Evolutionary conservation across 2,329 filamentous ascomycete species (phyloP).

Genomic region (Cordyceps fumosorosea): DNA sequence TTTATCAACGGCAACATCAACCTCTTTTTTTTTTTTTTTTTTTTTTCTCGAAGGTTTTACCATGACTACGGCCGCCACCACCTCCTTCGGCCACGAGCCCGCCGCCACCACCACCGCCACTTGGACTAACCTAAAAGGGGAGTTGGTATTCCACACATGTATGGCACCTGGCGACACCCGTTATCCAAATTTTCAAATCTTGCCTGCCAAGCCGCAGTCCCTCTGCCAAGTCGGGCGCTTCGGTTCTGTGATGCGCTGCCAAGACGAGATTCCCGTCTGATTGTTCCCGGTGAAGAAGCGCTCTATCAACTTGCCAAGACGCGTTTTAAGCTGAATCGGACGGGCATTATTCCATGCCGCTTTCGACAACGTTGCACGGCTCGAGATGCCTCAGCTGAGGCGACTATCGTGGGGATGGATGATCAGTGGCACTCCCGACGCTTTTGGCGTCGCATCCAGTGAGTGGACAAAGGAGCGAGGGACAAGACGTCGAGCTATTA

Average conservation of each 20-base stretch:
- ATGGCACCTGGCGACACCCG: neutral
- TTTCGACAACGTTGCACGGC: neutral
- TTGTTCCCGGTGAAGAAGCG: neutral
- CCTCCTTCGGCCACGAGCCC: no score
- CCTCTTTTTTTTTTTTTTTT: neutral
- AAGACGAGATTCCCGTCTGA: slow-evolving; percentile 4
- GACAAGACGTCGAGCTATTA: neutral
- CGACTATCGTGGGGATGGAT: neutral
- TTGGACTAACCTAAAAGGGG: neutral
- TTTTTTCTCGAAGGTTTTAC: neutral
- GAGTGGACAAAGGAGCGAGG: neutral
- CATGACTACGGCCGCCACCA: neutral
- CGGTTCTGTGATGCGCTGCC: neutral
- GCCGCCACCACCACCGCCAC: neutral
- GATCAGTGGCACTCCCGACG: neutral
- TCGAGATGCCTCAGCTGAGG: neutral
- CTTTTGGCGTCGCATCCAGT: neutral
- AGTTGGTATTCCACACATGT: neutral
- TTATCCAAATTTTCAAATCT: neutral
- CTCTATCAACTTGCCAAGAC: neutral
- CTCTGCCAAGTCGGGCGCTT: slow-evolving; percentile 1
- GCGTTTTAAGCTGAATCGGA: neutral
- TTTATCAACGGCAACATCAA: neutral
- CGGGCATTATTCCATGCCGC: neutral
- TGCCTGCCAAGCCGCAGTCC: slow-evolving; percentile 4